Evolutionary conservation across 208 protist species (phyloP).

Genomic region (Crithidia expoeki): DNA sequence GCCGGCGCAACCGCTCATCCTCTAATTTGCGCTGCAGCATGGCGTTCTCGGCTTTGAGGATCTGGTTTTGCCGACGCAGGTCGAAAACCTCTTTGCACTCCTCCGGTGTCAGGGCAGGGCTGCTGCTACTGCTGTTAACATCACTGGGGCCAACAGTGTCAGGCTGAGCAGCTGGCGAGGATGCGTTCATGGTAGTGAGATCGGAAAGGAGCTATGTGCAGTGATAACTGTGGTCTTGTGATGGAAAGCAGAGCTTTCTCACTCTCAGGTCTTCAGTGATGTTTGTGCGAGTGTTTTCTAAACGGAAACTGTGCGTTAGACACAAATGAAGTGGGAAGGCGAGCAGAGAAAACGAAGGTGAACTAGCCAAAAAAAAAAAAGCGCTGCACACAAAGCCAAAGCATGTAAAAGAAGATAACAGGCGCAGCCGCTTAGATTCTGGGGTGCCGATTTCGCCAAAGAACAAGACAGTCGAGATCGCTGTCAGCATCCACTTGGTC

Average conservation of each 20-base stretch:
- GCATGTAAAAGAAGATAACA: background rate
- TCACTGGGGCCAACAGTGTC: background rate
- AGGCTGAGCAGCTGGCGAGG: background rate
- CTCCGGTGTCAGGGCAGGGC: conserved; percentile 27
- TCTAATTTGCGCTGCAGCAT: conserved; percentile 44
- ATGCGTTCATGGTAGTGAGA: background rate
- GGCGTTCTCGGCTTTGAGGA: conserved; percentile 57
- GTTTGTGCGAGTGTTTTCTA: background rate
- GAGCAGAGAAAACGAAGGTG: background rate
- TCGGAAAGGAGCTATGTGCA: background rate
- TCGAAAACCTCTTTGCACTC: conserved; percentile 28
- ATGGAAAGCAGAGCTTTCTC: background rate
- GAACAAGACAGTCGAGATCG: too few species aligned
- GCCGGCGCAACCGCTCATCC: conserved; percentile 36
- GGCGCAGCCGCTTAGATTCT: too few species aligned
- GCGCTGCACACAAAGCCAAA: background rate
- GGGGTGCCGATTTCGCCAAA: too few species aligned
- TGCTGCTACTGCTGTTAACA: conserved; percentile 3
- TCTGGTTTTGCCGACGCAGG: conserved; percentile 44
- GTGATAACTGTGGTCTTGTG: too few species aligned
- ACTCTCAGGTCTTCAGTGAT: background rate
- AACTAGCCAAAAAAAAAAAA: background rate
- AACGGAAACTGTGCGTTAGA: background rate
- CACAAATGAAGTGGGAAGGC: background rate
- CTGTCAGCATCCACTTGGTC: too few species aligned